A percentile compares a stretch with the other conserved stretches of the same genome.
These are phyloP conservation scores for Thelonectria discophora DNA, from an alignment of 2,329 filamentous ascomycete species.

Conservation along the genomic window DNA sequence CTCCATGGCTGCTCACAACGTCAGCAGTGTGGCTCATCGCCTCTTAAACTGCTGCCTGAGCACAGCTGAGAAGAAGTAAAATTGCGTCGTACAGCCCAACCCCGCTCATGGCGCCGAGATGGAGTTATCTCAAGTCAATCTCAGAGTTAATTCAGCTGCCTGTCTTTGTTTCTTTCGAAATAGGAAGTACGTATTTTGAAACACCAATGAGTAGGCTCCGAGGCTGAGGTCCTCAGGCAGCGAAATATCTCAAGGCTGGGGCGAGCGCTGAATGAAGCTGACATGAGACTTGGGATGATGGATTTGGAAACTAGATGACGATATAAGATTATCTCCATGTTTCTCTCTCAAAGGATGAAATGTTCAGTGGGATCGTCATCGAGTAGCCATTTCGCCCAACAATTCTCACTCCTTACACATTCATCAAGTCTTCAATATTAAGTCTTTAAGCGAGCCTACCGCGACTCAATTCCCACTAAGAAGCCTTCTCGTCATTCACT, in stretches of 20 bases:
- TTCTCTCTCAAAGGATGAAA: neutral
- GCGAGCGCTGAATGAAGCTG: too few relatives aligned
- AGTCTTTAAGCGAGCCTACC: too few relatives aligned
- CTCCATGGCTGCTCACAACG: neutral
- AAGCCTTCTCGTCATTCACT: neutral
- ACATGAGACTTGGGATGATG: too few relatives aligned
- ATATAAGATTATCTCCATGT: neutral
- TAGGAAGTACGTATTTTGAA: neutral
- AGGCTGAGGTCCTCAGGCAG: conserved; percentile 2
- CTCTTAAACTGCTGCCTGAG: conserved; percentile 14
- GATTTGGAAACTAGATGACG: neutral
- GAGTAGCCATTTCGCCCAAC: neutral
- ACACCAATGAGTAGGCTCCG: neutral
- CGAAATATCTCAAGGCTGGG: neutral
- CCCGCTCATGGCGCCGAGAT: neutral
- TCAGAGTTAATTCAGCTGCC: conserved; percentile 1
- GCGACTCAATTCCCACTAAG: neutral
- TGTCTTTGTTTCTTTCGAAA: neutral
- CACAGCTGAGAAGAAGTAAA: neutral
- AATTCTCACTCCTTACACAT: neutral
- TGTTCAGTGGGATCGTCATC: neutral
- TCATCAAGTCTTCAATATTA: neutral
- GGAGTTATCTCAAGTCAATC: neutral
- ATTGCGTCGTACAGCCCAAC: neutral
- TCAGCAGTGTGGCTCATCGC: neutral